Conservation (phyloP, 345 rosid genomes). For the Carallia pectinifolia region DNA sequence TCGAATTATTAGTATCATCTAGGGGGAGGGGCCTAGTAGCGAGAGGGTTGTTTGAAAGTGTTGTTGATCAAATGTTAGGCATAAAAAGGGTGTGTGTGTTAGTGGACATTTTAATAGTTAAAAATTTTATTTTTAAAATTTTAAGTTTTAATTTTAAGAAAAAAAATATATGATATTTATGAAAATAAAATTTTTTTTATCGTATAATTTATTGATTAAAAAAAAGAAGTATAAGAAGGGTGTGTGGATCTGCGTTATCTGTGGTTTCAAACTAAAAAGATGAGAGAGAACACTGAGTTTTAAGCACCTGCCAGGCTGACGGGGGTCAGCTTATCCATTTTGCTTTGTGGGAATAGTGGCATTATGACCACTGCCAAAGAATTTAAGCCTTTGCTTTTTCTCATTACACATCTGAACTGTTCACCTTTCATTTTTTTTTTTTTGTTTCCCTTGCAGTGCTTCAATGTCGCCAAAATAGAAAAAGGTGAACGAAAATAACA, state of each 20-base stretch:
- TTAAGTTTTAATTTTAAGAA: too few relatives aligned
- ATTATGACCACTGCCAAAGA: conserved; percentile 11
- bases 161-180: too few relatives aligned
- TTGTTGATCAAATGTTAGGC: neutral
- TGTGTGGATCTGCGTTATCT: neutral
- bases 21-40: neutral
- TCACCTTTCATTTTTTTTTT: conserved; percentile 14
- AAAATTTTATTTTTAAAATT: too few relatives aligned
- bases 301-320: neutral
- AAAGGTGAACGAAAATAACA: conserved; percentile 6
- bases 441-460: conserved; percentile 5
- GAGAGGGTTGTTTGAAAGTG: too few relatives aligned
- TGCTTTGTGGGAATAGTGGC: conserved; percentile 13
- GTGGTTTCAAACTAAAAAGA: neutral
- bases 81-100: neutral
- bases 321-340: conserved; percentile 18
- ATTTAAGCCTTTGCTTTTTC: conserved; percentile 34
- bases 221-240: neutral
- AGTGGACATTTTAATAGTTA: too few relatives aligned
- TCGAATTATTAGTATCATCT: neutral
- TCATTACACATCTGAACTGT: neutral
- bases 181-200: too few relatives aligned
- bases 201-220: too few relatives aligned
- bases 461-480: conserved; percentile 10
- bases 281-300: neutral